These are phyloP conservation scores for Nigrospora oryzae DNA, from an alignment of 2,329 filamentous ascomycete species.

Conservation along the genomic window DNA sequence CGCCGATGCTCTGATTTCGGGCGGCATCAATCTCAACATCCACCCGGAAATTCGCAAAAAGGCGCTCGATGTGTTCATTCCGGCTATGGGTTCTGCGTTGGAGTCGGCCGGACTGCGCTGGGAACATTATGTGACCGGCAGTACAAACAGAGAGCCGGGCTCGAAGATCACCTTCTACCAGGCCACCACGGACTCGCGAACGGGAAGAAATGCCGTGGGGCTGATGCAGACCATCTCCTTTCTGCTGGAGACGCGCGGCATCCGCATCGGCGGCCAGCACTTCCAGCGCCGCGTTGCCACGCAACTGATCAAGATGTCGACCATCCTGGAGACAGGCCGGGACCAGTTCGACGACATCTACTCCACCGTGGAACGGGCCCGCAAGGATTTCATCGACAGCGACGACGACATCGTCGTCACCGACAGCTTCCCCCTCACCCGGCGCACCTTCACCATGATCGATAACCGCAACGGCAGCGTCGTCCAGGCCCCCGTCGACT, in stretches of 20 bases:
- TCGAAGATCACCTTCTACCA: constrained; percentile 10
- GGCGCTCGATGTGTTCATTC: constrained; percentile 16
- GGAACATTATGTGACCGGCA: constrained; percentile 22
- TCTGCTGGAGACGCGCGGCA: constrained; percentile 16
- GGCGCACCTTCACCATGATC: constrained; percentile 14
- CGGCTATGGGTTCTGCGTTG: constrained; percentile 14
- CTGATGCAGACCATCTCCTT: constrained; percentile 15
- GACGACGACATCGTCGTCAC: constrained; percentile 16
- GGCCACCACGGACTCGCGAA: constrained; percentile 15
- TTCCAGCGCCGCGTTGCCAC: constrained; percentile 16
- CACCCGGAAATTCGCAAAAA: constrained; percentile 18
- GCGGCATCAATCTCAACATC: constrained; percentile 20
- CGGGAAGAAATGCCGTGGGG: constrained; percentile 13
- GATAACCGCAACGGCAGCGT: constrained; percentile 12
- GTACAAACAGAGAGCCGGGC: constrained; percentile 1
- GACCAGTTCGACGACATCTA: constrained; percentile 13
- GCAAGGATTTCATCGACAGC: constrained; percentile 12
- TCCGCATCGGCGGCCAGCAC: constrained; percentile 16
- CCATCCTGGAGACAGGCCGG: constrained; percentile 14
- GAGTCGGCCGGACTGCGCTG: constrained; percentile 19
- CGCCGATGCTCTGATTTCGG: constrained; percentile 19
- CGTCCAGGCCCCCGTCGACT: constrained; percentile 11
- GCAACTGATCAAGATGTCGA: constrained; percentile 15
- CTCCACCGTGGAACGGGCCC: constrained; percentile 11
- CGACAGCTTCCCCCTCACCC: constrained; percentile 10